Conservation (phyloP, 1,284 basidiomycete species). For the Cutaneotrichosporon arboriforme region DNA sequence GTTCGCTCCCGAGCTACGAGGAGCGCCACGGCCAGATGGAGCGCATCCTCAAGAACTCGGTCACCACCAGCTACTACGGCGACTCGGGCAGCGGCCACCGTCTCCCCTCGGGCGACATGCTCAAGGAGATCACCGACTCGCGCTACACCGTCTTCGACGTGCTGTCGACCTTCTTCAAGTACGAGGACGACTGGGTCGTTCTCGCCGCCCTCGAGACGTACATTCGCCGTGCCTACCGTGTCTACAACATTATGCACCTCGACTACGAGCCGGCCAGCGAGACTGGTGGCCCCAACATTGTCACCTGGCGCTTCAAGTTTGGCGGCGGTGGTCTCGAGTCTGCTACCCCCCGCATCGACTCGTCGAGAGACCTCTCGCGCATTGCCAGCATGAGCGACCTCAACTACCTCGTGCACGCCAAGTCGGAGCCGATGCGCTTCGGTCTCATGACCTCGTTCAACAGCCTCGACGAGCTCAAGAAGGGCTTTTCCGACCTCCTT, state of each 20-base stretch:
- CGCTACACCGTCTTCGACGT: conserved; percentile 97
- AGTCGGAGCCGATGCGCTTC: conserved; percentile 77
- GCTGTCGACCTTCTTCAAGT: conserved; percentile 89
- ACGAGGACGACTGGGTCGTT: conserved; percentile 74
- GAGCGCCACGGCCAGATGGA: conserved; percentile 94
- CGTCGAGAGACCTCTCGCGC: conserved; percentile 51
- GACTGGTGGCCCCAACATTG: conserved; percentile 68
- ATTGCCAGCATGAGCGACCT: conserved; percentile 89
- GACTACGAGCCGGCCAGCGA: conserved; percentile 91
- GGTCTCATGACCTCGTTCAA: conserved; percentile 87
- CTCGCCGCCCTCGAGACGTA: conserved; percentile 95
- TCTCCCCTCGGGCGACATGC: conserved; percentile 73
- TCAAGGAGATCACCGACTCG: conserved; percentile 92
- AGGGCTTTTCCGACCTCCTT: conserved; percentile 66
- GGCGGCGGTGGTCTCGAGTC: conserved; percentile 73
- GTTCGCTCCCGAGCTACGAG: conserved; percentile 93
- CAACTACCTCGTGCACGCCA: conserved; percentile 76
- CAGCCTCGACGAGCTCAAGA: conserved; percentile 63
- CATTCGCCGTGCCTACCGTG: conserved; percentile 83
- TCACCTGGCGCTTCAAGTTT: conserved; percentile 92
- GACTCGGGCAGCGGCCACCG: conserved; percentile 66
- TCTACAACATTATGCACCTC: conserved; percentile 84
- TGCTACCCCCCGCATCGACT: conserved; percentile 67
- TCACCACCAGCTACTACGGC: conserved; percentile 81
- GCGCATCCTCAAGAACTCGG: conserved; percentile 79